Percentiles rank a stretch among this genome's conserved stretches.
Conservation (phyloP, 768 basidiomycete genomes). For the Coprinopsis strossmayeri region DNA sequence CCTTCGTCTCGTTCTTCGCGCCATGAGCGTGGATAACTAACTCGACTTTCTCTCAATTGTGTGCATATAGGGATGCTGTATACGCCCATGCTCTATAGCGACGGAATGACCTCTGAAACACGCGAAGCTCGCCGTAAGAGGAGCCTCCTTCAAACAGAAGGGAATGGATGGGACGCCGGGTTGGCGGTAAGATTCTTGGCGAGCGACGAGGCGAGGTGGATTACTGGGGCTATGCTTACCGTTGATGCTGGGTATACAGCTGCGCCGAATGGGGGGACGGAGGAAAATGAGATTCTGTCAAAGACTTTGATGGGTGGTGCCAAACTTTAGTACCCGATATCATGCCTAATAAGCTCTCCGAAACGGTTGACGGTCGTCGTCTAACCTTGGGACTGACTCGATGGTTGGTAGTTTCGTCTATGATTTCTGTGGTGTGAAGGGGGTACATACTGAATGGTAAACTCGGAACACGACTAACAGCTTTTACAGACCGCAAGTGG, state of each 20-base stretch:
- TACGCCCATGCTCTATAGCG: slow-evolving; percentile 35
- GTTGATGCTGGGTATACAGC: slow-evolving; percentile 37
- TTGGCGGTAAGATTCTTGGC: slow-evolving; percentile 33
- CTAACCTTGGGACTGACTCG: too few relatives aligned
- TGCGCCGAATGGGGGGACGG: slow-evolving; percentile 15
- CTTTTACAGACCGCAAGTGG: too few relatives aligned
- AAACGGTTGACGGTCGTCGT: too few relatives aligned
- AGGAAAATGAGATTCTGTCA: background rate
- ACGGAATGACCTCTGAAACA: slow-evolving; percentile 27
- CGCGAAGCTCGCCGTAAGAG: slow-evolving; percentile 29
- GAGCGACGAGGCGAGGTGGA: slow-evolving; percentile 37
- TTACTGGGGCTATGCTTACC: slow-evolving; percentile 32
- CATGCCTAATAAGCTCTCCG: too few relatives aligned
- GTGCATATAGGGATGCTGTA: slow-evolving; percentile 29
- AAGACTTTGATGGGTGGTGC: background rate
- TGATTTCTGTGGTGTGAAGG: too few relatives aligned
- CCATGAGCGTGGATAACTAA: background rate
- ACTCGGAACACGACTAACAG: too few relatives aligned
- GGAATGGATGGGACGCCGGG: slow-evolving; percentile 37
- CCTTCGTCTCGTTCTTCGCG: background rate
- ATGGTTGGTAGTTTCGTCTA: too few relatives aligned
- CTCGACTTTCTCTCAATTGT: background rate
- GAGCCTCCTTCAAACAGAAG: slow-evolving; percentile 34
- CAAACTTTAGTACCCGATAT: background rate
- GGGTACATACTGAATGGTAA: too few relatives aligned